These are phyloP conservation scores for Pseudopyrenochaeta lycopersici DNA, from an alignment of 2,329 filamentous ascomycete species.

Conservation along the genomic window DNA sequence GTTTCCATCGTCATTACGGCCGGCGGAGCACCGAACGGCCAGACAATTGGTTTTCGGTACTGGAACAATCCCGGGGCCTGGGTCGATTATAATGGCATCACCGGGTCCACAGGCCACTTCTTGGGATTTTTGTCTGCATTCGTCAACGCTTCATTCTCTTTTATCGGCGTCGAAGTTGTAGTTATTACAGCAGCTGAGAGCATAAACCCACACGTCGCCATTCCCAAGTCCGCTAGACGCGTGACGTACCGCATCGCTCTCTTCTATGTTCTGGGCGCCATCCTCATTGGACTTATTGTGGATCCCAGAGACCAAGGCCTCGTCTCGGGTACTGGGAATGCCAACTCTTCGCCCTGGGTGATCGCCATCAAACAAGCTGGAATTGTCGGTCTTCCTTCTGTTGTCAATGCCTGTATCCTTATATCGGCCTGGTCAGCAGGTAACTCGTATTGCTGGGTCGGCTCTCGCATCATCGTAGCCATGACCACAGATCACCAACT, in stretches of 20 bases:
- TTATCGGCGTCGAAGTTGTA: slow-evolving; percentile 61
- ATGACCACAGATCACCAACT: slow-evolving; percentile 33
- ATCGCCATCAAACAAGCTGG: slow-evolving; percentile 58
- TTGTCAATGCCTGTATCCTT: slow-evolving; percentile 37
- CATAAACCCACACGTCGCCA: slow-evolving; percentile 69
- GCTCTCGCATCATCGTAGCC: slow-evolving; percentile 32
- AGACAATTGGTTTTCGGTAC: slow-evolving; percentile 70
- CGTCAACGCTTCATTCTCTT: slow-evolving; percentile 56
- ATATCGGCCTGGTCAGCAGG: slow-evolving; percentile 37
- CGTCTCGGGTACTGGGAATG: slow-evolving; percentile 41
- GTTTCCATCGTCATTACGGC: slow-evolving; percentile 32
- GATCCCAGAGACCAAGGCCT: slow-evolving; percentile 54
- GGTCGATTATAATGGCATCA: slow-evolving; percentile 68
- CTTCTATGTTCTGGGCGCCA: slow-evolving; percentile 56
- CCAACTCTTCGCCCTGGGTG: slow-evolving; percentile 61
- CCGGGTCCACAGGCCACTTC: slow-evolving; percentile 60
- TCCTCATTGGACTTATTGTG: slow-evolving; percentile 67
- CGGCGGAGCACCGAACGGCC: slow-evolving; percentile 62
- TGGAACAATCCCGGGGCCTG: slow-evolving; percentile 74
- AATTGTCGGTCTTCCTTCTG: slow-evolving; percentile 48
- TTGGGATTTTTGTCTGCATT: slow-evolving; percentile 63
- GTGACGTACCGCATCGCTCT: slow-evolving; percentile 57
- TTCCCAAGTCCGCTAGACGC: slow-evolving; percentile 64
- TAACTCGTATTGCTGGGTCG: slow-evolving; percentile 36
- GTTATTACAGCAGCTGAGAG: slow-evolving; percentile 73